phyloP scores from a whole-genome alignment of 2,329 filamentous ascomycete genomes.

The Colletotrichum theobromicola region DNA sequence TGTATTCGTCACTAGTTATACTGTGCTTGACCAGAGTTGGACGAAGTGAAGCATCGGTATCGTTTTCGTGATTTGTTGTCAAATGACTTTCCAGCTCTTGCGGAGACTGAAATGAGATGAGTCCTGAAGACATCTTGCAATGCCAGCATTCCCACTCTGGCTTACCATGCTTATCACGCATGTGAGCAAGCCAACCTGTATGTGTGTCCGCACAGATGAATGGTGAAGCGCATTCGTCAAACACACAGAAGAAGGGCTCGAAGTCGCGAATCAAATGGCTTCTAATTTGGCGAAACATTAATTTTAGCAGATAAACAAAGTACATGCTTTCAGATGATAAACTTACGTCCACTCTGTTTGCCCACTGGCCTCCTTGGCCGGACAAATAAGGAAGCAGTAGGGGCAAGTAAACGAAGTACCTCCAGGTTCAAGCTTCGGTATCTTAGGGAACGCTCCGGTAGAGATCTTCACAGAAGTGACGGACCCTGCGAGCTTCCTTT shows the following conservation, averaged over 20 bases:
- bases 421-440: neutral
- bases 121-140: no score
- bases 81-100: no score
- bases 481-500: no score
- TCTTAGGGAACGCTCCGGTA: neutral
- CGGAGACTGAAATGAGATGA: no score
- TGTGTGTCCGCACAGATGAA: conserved; percentile 42
- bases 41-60: neutral
- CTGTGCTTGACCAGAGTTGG: neutral
- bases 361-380: neutral
- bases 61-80: no score
- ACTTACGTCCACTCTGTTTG: neutral
- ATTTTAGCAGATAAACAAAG: no score
- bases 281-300: neutral
- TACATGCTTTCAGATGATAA: neutral
- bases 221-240: neutral
- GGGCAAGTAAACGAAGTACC: neutral
- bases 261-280: neutral
- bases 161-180: neutral
- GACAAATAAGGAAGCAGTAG: neutral
- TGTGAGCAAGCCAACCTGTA: neutral
- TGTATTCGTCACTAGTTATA: neutral
- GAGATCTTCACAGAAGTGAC: neutral
- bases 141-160: neutral
- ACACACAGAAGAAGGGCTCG: neutral